Base-by-base conservation (phyloP, 306 rosid species). In the Medicago arabica region DNA sequence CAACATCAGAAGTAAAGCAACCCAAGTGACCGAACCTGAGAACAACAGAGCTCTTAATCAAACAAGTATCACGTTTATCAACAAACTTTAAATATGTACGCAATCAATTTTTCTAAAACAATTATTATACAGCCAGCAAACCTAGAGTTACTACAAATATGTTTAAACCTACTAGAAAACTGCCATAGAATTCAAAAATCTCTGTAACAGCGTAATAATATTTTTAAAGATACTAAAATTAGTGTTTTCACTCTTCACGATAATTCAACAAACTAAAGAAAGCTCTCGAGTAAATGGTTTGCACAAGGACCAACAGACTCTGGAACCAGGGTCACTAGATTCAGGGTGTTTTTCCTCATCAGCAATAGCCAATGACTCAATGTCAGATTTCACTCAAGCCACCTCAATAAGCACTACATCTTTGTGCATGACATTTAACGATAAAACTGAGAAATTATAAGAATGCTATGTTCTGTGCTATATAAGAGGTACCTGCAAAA, bases 21-120 rank as follows among this genome's bases (percentile, higher is more conserved):
- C 94, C 85, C 84, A 96, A 85, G 86, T 96, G 94, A 83, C 98
- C 99, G 83, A 90, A 96, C 90, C 99, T 96, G 84, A 31, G 77
- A 77, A 69, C 81, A 83, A 76, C 75, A 74, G 80, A 82, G 28
- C 67, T 59, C 62, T 80, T 74, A 50, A 67, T 47, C 57, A 47
- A 44, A 70, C 38, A 61, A 66, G 76, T 47, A 31, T 46, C 31
- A 76, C 19, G 47, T 80, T 40, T 69, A 41, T 64, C 46, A 72
- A 73, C 39, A 75, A 53, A 7, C 31, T 14, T 79, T 12, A 71
- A 38, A 66, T 1, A 28, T 72, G 13, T 17, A 39, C 51, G 61
- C 28, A 72, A 59, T 55, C 23, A 66, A n/a, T 60, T 61, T 51
- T 64, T 40, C 40, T 25, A 41, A 21, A 57, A 50, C 31, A 57